Conservation (phyloP, 2,329 filamentous ascomycete species). For the Epichloe brachyelytri region DNA sequence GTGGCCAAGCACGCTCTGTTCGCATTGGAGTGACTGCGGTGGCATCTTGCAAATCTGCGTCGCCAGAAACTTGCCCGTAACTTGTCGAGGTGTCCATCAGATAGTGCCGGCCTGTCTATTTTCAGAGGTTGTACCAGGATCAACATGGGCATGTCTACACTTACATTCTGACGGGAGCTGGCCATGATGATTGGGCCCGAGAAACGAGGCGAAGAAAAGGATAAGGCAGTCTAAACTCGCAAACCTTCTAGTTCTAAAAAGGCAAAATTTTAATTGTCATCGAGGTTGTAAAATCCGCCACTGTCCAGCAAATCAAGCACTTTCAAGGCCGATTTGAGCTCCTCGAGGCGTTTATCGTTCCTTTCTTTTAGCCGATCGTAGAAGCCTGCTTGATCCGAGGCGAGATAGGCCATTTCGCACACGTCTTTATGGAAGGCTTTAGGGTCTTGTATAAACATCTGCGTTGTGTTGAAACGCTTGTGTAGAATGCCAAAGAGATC, state of each 20-base stretch:
- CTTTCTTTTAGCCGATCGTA: not conserved
- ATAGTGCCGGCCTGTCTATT: too few relatives aligned
- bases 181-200: not conserved
- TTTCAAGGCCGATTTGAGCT: not conserved
- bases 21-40: too few relatives aligned
- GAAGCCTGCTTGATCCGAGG: not conserved
- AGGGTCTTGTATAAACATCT: not conserved
- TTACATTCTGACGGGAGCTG: not conserved
- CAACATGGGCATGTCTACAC: not conserved
- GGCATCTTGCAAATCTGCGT: too few relatives aligned
- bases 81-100: too few relatives aligned
- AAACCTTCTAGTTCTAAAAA: too few relatives aligned
- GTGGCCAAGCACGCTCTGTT: too few relatives aligned
- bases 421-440: not conserved
- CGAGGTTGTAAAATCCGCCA: not conserved
- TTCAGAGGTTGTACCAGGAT: too few relatives aligned
- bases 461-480: not conserved
- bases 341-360: not conserved
- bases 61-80: too few relatives aligned
- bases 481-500: not conserved
- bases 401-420: not conserved
- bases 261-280: not conserved
- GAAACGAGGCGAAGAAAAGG: not conserved
- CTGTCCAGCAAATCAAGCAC: not conserved
- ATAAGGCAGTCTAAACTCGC: not conserved